Evolutionary conservation across 2,329 filamentous ascomycete species (phyloP).

Genomic region (Grosmannia huntii): DNA sequence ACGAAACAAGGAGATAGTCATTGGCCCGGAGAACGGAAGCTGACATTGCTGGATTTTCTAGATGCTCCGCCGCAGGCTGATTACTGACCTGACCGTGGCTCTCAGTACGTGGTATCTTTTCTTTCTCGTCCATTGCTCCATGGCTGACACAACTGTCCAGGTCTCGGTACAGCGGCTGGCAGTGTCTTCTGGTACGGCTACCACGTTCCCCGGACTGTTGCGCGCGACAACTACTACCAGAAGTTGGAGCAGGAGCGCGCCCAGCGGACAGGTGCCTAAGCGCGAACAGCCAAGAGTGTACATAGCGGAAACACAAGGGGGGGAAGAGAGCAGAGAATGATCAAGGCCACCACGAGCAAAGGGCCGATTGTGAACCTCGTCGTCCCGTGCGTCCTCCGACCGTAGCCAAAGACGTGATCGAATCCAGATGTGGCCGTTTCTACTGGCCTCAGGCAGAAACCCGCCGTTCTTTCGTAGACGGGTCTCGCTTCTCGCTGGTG

Average conservation of each 20-base stretch:
- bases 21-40: background rate
- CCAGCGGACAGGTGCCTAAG: slow-evolving; percentile 11
- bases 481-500: no score
- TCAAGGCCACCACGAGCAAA: no score
- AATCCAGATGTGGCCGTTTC: no score
- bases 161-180: slow-evolving; percentile 40
- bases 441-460: no score
- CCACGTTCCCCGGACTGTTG: slow-evolving; percentile 46
- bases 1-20: background rate
- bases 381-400: no score
- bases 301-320: background rate
- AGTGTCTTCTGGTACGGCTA: slow-evolving; percentile 50
- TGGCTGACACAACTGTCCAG: slow-evolving; percentile 21
- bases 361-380: no score
- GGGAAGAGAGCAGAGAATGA: no score
- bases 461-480: no score
- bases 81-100: slow-evolving; percentile 41
- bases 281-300: background rate
- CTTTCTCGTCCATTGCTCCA: no score
- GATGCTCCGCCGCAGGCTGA: slow-evolving; percentile 49
- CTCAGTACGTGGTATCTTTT: slow-evolving; percentile 32
- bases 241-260: slow-evolving; percentile 46
- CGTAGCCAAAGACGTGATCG: no score
- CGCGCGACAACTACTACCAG: slow-evolving; percentile 45
- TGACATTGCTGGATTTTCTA: slow-evolving; percentile 16